Percentiles rank a stretch among this genome's conserved stretches.
Conservation (phyloP, 208 protist genomes). For the Zelonia costaricensis region DNA sequence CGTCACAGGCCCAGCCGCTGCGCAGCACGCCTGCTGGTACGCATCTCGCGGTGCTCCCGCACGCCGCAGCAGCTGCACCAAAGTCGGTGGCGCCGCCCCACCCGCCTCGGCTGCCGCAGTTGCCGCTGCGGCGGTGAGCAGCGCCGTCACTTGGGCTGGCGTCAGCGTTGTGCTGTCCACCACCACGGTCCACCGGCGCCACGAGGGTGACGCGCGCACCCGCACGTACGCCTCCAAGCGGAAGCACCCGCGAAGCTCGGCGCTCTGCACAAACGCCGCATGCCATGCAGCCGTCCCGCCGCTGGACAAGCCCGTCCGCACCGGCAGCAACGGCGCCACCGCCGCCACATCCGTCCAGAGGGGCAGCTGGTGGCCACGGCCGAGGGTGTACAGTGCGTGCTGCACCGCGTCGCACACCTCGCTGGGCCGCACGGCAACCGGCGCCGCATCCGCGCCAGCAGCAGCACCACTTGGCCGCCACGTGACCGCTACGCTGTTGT, state of each 20-base stretch:
- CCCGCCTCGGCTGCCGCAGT: too few relatives aligned
- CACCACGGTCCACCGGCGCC: conserved; percentile 15
- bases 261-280: conserved; percentile 4
- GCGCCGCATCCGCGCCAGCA: not conserved
- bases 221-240: conserved; percentile 39
- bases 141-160: conserved; percentile 7
- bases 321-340: conserved; percentile 43
- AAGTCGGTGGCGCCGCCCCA: not conserved
- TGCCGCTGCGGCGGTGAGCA: conserved; percentile 21
- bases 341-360: conserved; percentile 55
- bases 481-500: conserved; percentile 33
- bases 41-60: not conserved
- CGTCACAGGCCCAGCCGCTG: not conserved
- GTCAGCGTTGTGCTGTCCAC: conserved; percentile 50
- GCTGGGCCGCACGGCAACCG: not conserved
- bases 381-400: conserved; percentile 49
- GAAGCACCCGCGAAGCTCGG: conserved; percentile 31
- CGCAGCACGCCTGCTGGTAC: not conserved
- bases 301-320: not conserved
- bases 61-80: conserved; percentile 15
- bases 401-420: conserved; percentile 14
- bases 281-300: conserved; percentile 20
- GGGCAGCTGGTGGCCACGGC: conserved; percentile 52
- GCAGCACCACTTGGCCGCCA: not conserved
- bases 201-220: conserved; percentile 29